Evolutionary conservation across 352 stramenopile genomes (phyloP).

Genomic region (Phytophthora sansomeana): DNA sequence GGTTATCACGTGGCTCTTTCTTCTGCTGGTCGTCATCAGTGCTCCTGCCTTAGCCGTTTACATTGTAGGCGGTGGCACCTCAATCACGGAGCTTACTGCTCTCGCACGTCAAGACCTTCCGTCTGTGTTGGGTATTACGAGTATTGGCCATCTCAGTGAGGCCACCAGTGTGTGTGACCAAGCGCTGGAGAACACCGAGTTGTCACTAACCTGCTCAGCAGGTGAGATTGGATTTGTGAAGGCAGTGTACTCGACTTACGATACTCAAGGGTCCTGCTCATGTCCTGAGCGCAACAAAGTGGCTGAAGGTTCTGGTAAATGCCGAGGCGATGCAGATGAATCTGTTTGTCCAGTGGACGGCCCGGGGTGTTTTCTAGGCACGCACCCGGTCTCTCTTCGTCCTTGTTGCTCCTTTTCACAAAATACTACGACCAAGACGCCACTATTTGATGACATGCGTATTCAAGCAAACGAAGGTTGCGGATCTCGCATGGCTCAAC

Average conservation of each 20-base stretch:
- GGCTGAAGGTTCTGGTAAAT: conserved; percentile 58
- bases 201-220: conserved; percentile 71
- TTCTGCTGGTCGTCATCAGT: conserved; percentile 77
- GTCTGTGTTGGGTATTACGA: conserved; percentile 79
- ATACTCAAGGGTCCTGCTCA: conserved; percentile 64
- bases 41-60: conserved; percentile 68
- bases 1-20: conserved; percentile 85
- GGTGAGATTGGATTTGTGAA: conserved; percentile 84
- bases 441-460: conserved; percentile 64
- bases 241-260: conserved; percentile 75
- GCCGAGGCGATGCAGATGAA: conserved; percentile 44
- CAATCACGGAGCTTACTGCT: conserved; percentile 62
- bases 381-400: conserved; percentile 68
- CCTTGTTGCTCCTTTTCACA: conserved; percentile 67
- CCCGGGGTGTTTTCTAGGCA: conserved; percentile 71
- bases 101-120: conserved; percentile 75
- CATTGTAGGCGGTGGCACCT: conserved; percentile 68
- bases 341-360: conserved; percentile 52
- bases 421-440: conserved; percentile 34
- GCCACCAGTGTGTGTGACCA: conserved; percentile 78
- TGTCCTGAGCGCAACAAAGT: conserved; percentile 79
- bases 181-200: conserved; percentile 46
- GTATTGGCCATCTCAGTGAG: conserved; percentile 79
- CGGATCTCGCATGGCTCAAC: conserved; percentile 50
- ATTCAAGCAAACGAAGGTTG: conserved; percentile 57